Base-by-base conservation (phyloP, 1,284 basidiomycete species). In the Neonothopanus nambi region DNA sequence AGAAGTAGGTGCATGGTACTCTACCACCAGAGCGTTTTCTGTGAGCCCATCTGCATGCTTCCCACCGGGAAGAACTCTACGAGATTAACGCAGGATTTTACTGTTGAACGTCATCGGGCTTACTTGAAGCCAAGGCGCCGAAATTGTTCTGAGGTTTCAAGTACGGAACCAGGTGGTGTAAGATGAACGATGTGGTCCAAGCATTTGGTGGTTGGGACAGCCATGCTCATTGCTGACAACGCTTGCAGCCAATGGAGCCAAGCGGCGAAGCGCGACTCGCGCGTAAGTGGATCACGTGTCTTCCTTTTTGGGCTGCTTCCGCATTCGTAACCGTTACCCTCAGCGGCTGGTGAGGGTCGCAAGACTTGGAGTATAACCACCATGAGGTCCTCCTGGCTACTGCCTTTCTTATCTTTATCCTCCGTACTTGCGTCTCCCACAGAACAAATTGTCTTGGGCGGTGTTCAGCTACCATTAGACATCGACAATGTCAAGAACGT, bases 181-280 rank as follows among this genome's bases (percentile, higher is more conserved):
- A 89, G 70, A 63, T 88, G 79, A 0, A 89, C 76, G 55, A 89
- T 80, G 60, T 89, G 86, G 57, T 89, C 86, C 15, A 88, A 65
- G 7, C 67, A 79, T 40, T 69, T 73, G 0, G 84, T 85, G 13
- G 75, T 72, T 6, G 51, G 51, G 3, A 45, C 9, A 39, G 51
- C 42, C 51, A 52, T 52, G n/a, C n/a, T n/a, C n/a, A n/a, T n/a
- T n/a, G n/a, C n/a, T n/a, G n/a, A n/a, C n/a, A n/a, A n/a, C n/a
- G n/a, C n/a, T n/a, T n/a, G n/a, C n/a, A n/a, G n/a, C n/a, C n/a
- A n/a, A 33, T 40, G 23, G 26, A 20, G 11, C 33, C n/a, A 20
- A 5, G n/a, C 30, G 8, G n/a, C 13, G 1, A 5, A 15, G 42
- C 15, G n/a, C 24, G 20, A 18, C 43, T n/a, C 23, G 26, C 9